Evolutionary conservation across 2,329 filamentous ascomycete species (phyloP).

Genomic region (Sclerotinia sclerotiorum): DNA sequence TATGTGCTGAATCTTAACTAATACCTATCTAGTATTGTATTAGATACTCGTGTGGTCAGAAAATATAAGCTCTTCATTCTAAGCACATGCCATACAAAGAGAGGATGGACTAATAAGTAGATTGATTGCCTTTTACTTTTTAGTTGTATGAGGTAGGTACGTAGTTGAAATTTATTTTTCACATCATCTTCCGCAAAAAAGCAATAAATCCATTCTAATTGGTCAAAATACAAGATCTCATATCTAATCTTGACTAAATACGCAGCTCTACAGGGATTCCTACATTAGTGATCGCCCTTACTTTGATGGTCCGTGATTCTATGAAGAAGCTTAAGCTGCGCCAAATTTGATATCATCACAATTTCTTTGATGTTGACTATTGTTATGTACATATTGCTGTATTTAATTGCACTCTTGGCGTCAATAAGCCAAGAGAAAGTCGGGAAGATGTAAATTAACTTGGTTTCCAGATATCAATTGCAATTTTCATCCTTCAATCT

Average conservation of each 20-base stretch:
- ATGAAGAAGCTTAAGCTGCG: neutral
- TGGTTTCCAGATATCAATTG: neutral
- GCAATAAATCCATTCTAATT: neutral
- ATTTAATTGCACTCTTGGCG: constrained; percentile 10
- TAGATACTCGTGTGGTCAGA: too few species aligned
- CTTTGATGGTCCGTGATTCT: constrained; percentile 1
- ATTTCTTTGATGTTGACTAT: too few species aligned
- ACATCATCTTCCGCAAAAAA: neutral
- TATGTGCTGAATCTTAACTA: too few species aligned
- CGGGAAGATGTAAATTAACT: neutral
- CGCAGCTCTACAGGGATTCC: neutral
- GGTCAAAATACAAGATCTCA: neutral
- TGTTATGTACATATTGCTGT: neutral
- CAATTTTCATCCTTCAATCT: neutral
- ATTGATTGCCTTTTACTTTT: too few species aligned
- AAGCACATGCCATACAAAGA: too few species aligned
- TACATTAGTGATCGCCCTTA: neutral
- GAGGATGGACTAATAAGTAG: too few species aligned
- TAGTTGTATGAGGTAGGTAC: too few species aligned
- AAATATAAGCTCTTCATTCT: too few species aligned
- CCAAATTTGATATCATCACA: neutral
- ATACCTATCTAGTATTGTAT: too few species aligned
- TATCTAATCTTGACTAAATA: neutral
- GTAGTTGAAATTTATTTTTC: too few species aligned
- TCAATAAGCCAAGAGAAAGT: neutral